These are phyloP conservation scores for Ascochyta clinopodiicola DNA, from an alignment of 2,329 filamentous ascomycete genomes.

Conservation along the genomic window DNA sequence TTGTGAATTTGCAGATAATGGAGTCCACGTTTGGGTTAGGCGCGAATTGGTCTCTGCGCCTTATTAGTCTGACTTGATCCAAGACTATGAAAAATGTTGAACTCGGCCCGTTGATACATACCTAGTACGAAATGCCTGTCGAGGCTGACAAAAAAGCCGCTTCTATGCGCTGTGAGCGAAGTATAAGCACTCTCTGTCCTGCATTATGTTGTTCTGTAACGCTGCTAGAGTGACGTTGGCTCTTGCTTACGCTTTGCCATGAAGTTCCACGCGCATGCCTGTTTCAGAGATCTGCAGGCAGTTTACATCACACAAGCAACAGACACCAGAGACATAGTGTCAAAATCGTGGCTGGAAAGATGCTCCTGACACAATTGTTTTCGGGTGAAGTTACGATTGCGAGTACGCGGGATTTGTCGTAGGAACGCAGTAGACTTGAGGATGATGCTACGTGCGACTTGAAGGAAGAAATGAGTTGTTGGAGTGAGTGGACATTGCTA, in stretches of 20 bases:
- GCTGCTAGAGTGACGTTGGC: not conserved
- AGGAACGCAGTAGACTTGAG: no score
- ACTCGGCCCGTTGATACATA: conserved; percentile 2
- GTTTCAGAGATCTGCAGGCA: not conserved
- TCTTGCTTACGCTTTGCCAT: not conserved
- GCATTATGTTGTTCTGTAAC: not conserved
- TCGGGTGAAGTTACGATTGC: not conserved
- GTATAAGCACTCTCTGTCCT: not conserved
- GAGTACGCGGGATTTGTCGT: not conserved
- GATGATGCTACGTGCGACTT: no score
- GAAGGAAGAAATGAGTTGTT: no score
- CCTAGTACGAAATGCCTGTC: not conserved
- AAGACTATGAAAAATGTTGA: conserved; percentile 4
- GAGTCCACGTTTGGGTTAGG: no score
- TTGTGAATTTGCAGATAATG: not conserved
- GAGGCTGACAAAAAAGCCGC: not conserved
- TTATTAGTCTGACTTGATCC: not conserved
- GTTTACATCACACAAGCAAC: not conserved
- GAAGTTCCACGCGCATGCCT: not conserved
- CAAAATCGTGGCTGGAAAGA: not conserved
- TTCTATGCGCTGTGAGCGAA: not conserved
- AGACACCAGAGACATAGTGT: not conserved
- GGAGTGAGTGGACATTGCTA: no score
- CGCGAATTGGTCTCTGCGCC: no score
- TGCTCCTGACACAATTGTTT: not conserved